Evolutionary conservation across 176 grass and related monocot genomes (phyloP).

Genomic region (Olyra latifolia): DNA sequence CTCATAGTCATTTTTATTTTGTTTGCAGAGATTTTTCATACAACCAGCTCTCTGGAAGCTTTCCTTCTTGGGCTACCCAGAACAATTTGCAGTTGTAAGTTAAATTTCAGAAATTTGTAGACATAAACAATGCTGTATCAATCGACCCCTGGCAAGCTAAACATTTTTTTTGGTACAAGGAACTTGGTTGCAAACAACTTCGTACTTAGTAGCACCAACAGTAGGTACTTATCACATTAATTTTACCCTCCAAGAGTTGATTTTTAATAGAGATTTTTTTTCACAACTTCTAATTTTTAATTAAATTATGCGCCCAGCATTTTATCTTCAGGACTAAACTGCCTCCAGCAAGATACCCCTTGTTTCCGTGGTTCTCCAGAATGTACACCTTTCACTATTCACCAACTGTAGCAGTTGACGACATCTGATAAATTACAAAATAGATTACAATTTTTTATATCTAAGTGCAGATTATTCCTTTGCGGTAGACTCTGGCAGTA

Average conservation of each 20-base stretch:
- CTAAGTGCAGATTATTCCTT: slow-evolving; percentile 63
- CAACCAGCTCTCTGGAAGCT: slow-evolving; percentile 74
- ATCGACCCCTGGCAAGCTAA: too few species aligned
- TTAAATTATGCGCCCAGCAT: slow-evolving; percentile 26
- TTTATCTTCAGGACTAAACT: slow-evolving; percentile 57
- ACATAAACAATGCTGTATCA: not conserved
- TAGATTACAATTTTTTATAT: not conserved
- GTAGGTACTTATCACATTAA: slow-evolving; percentile 36
- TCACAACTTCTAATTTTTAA: not conserved
- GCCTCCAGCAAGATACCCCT: slow-evolving; percentile 70
- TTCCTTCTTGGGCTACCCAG: slow-evolving; percentile 68
- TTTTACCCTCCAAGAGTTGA: not conserved
- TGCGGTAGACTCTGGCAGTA: slow-evolving; percentile 64
- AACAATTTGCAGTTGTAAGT: slow-evolving; percentile 73
- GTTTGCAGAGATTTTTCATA: slow-evolving; percentile 86
- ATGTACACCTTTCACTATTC: slow-evolving; percentile 35
- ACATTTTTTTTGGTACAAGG: slow-evolving; percentile 30
- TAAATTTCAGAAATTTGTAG: slow-evolving; percentile 5
- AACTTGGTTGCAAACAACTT: slow-evolving; percentile 88
- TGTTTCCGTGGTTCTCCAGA: slow-evolving; percentile 66
- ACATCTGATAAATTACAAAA: not conserved
- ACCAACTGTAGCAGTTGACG: not conserved
- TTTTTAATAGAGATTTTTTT: not conserved
- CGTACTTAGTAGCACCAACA: slow-evolving; percentile 30
- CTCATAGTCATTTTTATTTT: slow-evolving; percentile 17